These are phyloP conservation scores for Ajuga chamaepitys DNA, from an alignment of 257 asterid species.

Conservation along the genomic window DNA sequence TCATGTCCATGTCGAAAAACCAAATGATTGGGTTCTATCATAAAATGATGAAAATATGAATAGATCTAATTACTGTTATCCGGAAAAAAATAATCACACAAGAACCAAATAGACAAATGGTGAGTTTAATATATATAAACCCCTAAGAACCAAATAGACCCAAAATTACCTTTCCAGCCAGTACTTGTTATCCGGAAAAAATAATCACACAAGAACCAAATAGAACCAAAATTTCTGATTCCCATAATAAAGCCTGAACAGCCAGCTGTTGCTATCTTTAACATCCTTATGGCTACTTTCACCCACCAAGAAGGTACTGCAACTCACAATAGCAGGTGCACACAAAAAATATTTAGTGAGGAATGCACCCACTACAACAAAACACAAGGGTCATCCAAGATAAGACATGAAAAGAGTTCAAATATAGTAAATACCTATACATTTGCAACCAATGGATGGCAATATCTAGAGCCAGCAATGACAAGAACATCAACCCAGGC, in stretches of 20 bases:
- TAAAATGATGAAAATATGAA: too few relatives aligned
- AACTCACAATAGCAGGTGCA: constrained; percentile 10
- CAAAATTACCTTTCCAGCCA: too few relatives aligned
- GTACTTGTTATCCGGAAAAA: too few relatives aligned
- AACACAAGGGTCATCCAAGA: background rate
- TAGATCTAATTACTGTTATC: too few relatives aligned
- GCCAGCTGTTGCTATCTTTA: constrained; percentile 85
- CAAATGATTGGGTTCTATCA: too few relatives aligned
- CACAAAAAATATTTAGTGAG: background rate
- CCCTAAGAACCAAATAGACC: too few relatives aligned
- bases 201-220: too few relatives aligned
- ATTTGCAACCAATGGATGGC: constrained; percentile 98
- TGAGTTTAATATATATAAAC: too few relatives aligned
- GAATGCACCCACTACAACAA: background rate
- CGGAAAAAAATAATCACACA: too few relatives aligned
- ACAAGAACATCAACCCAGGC: constrained; percentile 78
- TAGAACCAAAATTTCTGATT: constrained; percentile 69
- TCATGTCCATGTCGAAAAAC: too few relatives aligned
- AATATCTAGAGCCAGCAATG: constrained; percentile 86
- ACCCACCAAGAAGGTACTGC: constrained; percentile 86
- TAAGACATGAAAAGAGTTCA: background rate
- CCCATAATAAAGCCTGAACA: too few relatives aligned
- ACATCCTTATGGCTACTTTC: constrained; percentile 93
- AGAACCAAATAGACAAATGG: too few relatives aligned
- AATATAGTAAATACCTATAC: constrained; percentile 60